Evolutionary conservation across 169 alveolate species (phyloP).

Genomic region (Plasmodium relictum): DNA sequence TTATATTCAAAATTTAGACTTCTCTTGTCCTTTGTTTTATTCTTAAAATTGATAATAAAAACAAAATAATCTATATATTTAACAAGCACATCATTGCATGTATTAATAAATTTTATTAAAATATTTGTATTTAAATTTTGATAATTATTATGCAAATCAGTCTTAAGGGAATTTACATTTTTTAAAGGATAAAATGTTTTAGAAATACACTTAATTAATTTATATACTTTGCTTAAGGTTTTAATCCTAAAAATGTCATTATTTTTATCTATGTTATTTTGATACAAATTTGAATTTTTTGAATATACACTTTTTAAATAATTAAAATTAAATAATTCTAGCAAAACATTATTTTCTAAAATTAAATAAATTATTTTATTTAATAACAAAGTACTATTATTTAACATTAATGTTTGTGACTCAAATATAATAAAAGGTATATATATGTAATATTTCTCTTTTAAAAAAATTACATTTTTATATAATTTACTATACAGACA

Average conservation of each 20-base stretch:
- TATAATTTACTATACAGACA: slow-evolving; percentile 31
- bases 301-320: background rate
- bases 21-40: background rate
- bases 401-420: slow-evolving; percentile 52
- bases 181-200: slow-evolving; percentile 69
- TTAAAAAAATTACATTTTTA: slow-evolving; percentile 24
- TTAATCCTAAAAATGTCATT: slow-evolving; percentile 37
- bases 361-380: slow-evolving; percentile 26
- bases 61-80: slow-evolving; percentile 53
- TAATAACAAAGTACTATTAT: slow-evolving; percentile 28
- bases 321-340: slow-evolving; percentile 32
- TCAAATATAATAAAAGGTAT: slow-evolving; percentile 65
- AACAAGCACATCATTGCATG: slow-evolving; percentile 44
- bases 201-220: slow-evolving; percentile 64
- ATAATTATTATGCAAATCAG: slow-evolving; percentile 51
- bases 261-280: background rate
- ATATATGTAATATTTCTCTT: slow-evolving; percentile 67
- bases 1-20: background rate
- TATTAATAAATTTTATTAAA: slow-evolving; percentile 18
- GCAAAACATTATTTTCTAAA: slow-evolving; percentile 21
- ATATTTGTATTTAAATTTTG: slow-evolving; percentile 6
- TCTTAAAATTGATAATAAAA: background rate
- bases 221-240: slow-evolving; percentile 48
- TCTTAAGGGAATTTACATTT: slow-evolving; percentile 16
- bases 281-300: background rate